Evolutionary conservation across 805 yeast genomes (phyloP).

Genomic region (Grigorovia humatica): DNA sequence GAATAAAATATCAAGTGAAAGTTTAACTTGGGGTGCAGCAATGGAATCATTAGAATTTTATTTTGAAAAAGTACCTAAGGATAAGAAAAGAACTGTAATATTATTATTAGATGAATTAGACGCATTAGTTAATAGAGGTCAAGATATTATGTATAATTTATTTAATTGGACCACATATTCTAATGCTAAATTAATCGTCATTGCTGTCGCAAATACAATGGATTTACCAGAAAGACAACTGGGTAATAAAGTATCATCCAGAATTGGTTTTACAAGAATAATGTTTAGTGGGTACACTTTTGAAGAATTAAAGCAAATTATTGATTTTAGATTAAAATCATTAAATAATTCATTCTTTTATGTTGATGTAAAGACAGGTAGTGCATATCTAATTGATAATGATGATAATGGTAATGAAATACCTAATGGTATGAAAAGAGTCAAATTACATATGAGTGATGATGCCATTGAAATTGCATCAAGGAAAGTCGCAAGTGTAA

Average conservation of each 20-base stretch:
- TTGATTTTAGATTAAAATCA: constrained; percentile 54
- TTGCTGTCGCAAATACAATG: constrained; percentile 96
- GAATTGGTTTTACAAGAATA: constrained; percentile 79
- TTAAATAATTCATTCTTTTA: constrained; percentile 30
- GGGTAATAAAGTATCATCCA: constrained; percentile 80
- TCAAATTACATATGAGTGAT: constrained; percentile 32
- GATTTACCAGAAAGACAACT: constrained; percentile 86
- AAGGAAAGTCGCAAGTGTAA: constrained; percentile 88
- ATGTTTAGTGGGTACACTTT: constrained; percentile 84
- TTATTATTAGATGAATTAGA: constrained; percentile 88
- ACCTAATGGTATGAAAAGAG: constrained; percentile 20
- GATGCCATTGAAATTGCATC: constrained; percentile 90
- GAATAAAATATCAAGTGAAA: constrained; percentile 56
- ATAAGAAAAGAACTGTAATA: constrained; percentile 39
- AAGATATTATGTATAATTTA: constrained; percentile 85
- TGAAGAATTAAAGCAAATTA: constrained; percentile 65
- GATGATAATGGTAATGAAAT: constrained; percentile 4
- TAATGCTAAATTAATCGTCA: constrained; percentile 68
- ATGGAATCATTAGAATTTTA: constrained; percentile 59
- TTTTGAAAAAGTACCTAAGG: constrained; percentile 36
- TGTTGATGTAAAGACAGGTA: constrained; percentile 30
- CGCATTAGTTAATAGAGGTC: constrained; percentile 70
- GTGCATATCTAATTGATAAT: constrained; percentile 25
- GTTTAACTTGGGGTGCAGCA: constrained; percentile 54
- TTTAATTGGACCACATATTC: constrained; percentile 94